Evolutionary conservation across 305 asterid genomes (phyloP).

Genomic region (Nicotiana rustica): DNA sequence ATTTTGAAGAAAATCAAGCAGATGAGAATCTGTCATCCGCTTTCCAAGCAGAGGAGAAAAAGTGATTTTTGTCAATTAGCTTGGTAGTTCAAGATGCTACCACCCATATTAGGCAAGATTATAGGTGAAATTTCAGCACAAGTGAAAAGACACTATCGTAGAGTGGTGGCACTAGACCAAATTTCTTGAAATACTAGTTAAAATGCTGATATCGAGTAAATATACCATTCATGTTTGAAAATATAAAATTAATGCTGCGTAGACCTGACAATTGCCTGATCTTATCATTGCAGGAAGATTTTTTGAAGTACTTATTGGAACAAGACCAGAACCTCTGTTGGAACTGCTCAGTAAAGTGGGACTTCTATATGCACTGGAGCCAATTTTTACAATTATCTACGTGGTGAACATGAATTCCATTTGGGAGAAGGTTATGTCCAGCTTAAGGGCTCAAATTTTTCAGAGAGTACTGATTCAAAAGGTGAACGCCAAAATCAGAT

Average conservation of each 20-base stretch:
- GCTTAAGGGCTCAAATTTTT: slow-evolving; percentile 96
- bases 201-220: slow-evolving; percentile 12
- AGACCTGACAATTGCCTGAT: slow-evolving; percentile 25
- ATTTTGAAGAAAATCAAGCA: not conserved
- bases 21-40: slow-evolving; percentile 18
- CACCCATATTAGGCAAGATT: slow-evolving; percentile 24
- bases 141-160: slow-evolving; percentile 11
- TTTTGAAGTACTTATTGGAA: slow-evolving; percentile 88
- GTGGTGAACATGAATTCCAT: slow-evolving; percentile 86
- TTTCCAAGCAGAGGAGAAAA: not conserved
- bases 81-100: slow-evolving; percentile 13
- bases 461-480: slow-evolving; percentile 91
- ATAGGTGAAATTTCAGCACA: slow-evolving; percentile 27
- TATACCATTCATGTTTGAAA: not conserved
- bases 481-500: slow-evolving; percentile 51
- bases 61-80: slow-evolving; percentile 13
- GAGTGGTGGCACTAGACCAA: slow-evolving; percentile 8
- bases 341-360: slow-evolving; percentile 74
- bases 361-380: slow-evolving; percentile 76
- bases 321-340: slow-evolving; percentile 76
- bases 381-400: slow-evolving; percentile 75
- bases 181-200: not conserved
- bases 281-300: slow-evolving; percentile 70
- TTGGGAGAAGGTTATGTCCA: slow-evolving; percentile 99
- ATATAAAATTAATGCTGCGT: not conserved